Evolutionary conservation across 2,329 filamentous ascomycete species (phyloP), one percentile per base, ranked within the genome.

Genomic region (Aspergillus unguis): DNA sequence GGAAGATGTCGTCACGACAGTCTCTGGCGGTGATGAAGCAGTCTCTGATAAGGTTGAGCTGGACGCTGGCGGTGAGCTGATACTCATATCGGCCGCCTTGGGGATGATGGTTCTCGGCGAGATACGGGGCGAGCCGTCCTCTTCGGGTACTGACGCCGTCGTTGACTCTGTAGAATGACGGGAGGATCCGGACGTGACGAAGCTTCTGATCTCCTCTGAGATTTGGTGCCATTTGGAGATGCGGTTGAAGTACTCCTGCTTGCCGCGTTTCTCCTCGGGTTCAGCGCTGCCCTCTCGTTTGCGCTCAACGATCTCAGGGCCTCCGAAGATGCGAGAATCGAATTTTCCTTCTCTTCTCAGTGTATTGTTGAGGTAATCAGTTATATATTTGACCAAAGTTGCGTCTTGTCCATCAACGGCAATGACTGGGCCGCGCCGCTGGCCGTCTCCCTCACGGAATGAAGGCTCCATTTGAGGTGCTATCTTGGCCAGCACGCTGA

Each of bases 401-500:
- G 75, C 69, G 52, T 86, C 81, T 17, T 86, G 79, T 1, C 92
- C 92, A 70, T 97, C 92, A 28, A 97, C 76, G 0, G 89, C 87
- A 56, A 97, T 85, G 35, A 96, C 81, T 0, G 88, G 83, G 0
- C 92, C 92, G n/a, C 91, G 82, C 5, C 77, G 75, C 60, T 62
- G 76, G 5, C 60, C 54, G 17, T 44, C 52, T 7, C 58, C 55
- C 37, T 67, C 61, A 4, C 61, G 62, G 53, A 67, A 68, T 27
- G 63, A 61, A 1, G 63, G 61, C 5, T 74, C 71, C 10, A 89
- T 75, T 0, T 88, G 85, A 26, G 86, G 88, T 42, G 87, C 87
- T 58, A 96, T 90, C 56, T 84, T 85, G 11, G 84, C 79, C 32
- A 97, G 77, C 2, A 92, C 80, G 44, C 85, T 84, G 61, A 96